Percentiles rank a stretch among this genome's conserved stretches.
These are phyloP conservation scores for Geotrichum aggregatum DNA, from an alignment of 1,139 yeast genomes.

Conservation along the genomic window DNA sequence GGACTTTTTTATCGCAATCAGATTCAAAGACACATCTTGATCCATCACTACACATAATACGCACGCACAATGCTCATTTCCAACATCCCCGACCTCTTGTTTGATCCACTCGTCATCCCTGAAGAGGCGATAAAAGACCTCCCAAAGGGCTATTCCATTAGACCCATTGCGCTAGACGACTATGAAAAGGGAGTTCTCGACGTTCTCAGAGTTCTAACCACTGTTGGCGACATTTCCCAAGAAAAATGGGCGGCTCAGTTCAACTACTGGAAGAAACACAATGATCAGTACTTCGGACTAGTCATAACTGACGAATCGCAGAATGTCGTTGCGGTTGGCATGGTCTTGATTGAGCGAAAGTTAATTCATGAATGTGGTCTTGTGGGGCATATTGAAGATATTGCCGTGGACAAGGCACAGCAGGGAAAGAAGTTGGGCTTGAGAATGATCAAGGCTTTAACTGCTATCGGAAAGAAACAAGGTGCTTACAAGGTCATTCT, in stretches of 20 bases:
- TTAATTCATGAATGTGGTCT: constrained; percentile 67
- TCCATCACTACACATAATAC: no score
- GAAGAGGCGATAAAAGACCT: constrained; percentile 34
- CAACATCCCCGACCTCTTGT: constrained; percentile 23
- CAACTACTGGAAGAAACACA: constrained; percentile 46
- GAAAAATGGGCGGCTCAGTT: constrained; percentile 44
- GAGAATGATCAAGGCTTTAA: constrained; percentile 58
- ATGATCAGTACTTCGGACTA: constrained; percentile 49
- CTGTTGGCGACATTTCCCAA: constrained; percentile 53
- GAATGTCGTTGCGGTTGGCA: constrained; percentile 42
- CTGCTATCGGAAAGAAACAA: constrained; percentile 51
- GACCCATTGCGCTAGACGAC: constrained; percentile 48
- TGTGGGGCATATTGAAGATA: constrained; percentile 95
- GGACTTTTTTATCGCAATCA: no score
- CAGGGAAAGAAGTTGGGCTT: constrained; percentile 84
- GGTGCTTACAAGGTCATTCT: constrained; percentile 87
- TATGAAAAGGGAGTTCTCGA: constrained; percentile 48
- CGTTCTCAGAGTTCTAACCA: constrained; percentile 52
- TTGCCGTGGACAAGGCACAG: constrained; percentile 68
- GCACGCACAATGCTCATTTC: constrained; percentile 9
- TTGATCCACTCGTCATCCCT: constrained; percentile 33
- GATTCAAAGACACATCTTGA: no score
- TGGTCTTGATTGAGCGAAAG: constrained; percentile 51
- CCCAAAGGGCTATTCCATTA: constrained; percentile 52
- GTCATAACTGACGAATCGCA: constrained; percentile 45